phyloP scores from a whole-genome alignment of 202 grass and related monocot genomes.

The Eragrostis tef region DNA sequence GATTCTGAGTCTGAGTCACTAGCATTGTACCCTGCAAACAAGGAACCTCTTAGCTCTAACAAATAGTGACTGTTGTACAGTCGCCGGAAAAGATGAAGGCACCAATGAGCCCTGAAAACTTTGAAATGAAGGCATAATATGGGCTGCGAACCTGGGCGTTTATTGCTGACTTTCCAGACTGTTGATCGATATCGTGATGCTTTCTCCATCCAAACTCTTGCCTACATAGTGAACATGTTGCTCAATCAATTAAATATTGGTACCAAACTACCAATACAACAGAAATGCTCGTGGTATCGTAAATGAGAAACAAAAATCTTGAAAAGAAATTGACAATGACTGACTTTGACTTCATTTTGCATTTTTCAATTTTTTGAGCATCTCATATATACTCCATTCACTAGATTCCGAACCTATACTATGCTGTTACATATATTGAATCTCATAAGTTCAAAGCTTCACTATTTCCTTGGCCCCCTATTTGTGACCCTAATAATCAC shows the following conservation, averaged over 20 bases:
- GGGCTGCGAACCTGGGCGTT: constrained; percentile 73
- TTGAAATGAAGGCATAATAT: constrained; percentile 12
- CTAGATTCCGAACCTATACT: constrained; percentile 11
- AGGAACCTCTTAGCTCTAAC: constrained; percentile 22
- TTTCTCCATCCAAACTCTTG: constrained; percentile 87
- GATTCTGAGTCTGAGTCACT: constrained; percentile 89
- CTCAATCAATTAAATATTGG: constrained; percentile 4
- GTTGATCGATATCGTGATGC: constrained; percentile 86
- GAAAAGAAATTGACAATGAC: background rate
- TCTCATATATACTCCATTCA: background rate
- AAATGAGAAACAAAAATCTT: constrained; percentile 25
- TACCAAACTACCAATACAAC: constrained; percentile 14
- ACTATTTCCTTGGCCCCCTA: constrained; percentile 4
- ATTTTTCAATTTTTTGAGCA: constrained; percentile 9
- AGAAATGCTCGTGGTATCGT: background rate
- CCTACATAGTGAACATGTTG: constrained; percentile 51
- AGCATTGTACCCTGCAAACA: constrained; percentile 78
- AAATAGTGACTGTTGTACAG: constrained; percentile 37
- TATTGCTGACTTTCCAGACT: constrained; percentile 92
- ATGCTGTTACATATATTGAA: background rate
- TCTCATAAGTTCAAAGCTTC: constrained; percentile 14
- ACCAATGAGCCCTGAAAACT: constrained; percentile 12
- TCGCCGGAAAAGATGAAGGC: constrained; percentile 5
- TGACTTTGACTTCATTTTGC: background rate
- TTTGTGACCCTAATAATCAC: constrained; percentile 13